These are phyloP conservation scores for Fusarium humuli DNA, from an alignment of 2,329 filamentous ascomycete species.

Conservation along the genomic window DNA sequence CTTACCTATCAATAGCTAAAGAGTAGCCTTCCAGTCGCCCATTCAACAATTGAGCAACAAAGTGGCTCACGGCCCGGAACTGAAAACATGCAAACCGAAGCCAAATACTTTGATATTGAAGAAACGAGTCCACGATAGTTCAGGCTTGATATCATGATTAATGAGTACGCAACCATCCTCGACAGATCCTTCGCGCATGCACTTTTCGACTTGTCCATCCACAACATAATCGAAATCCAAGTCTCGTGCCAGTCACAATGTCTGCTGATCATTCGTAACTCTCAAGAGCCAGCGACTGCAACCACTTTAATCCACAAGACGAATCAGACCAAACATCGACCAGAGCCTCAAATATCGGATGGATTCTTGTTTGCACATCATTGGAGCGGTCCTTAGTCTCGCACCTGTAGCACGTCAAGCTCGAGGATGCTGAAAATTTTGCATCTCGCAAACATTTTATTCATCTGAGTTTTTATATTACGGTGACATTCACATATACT, in stretches of 20 bases:
- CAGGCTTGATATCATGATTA: neutral
- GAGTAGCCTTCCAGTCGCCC: neutral
- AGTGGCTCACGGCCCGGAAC: constrained; percentile 17
- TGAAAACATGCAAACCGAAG: neutral
- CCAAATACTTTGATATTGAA: neutral
- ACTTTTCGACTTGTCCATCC: neutral
- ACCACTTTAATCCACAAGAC: constrained; percentile 24
- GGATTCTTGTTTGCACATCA: constrained; percentile 8
- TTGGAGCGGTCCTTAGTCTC: neutral
- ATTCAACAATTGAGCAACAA: constrained; percentile 1
- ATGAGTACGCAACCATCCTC: neutral
- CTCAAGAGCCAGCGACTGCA: constrained; percentile 19
- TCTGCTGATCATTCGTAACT: constrained; percentile 12
- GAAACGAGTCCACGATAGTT: neutral
- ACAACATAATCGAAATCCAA: neutral
- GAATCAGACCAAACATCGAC: neutral
- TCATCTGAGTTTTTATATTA: constrained; percentile 13
- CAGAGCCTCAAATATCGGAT: constrained; percentile 7
- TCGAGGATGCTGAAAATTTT: neutral
- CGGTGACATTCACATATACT: constrained; percentile 18
- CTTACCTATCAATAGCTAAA: neutral
- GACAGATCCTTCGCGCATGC: neutral
- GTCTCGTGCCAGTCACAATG: neutral
- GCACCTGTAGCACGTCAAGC: constrained; percentile 12
- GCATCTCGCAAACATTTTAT: constrained; percentile 5